Base-by-base conservation (phyloP, 176 grass and related monocot genomes). In the Cocos nucifera region DNA sequence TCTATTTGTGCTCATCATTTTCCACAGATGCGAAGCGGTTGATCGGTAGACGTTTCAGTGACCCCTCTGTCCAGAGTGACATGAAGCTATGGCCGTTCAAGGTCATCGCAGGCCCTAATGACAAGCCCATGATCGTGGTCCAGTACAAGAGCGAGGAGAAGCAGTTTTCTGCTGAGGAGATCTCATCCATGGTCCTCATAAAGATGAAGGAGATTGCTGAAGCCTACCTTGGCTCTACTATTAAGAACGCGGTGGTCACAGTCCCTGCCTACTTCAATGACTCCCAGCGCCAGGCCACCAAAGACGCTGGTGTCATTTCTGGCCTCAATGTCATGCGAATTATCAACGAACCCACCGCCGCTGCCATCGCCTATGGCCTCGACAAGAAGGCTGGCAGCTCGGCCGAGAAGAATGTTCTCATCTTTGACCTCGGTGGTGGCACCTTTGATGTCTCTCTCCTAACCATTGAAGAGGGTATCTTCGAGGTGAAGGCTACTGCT, bases 61-160 rank as follows among this genome's bases (percentile, higher is more conserved):
- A 86, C 50, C 0, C 77, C 1, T 74, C 78, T 55, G 83, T 86
- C 59, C 83, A 86, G 78, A 81, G 73, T 1, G 77, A 86, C 12
- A 65, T 77, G 17, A 77, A 81, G 64, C 69, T 76, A 1, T 80
- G 77, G 83, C 83, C 83, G 2, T 86, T 86, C 64, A 86, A 86
- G 77, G 77, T 86, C 51, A 68, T 86, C 0, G 3, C 83, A 51
- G 78, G 83, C 58, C 77, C 83, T 19, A 63, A 63, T 56, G 83
- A 80, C 77, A 85, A 85, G 73, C 77, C 83, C 2, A 77, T 77
- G 77, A 85, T 80, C 68, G 51, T 70, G 49, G 78, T 86, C 55
- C 73, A 80, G 78, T 76, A 81, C 78, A 86, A 86, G 78, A 78
- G 83, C 44, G 77, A 86, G 64, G 83, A 86, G 9, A 81, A 86